These are phyloP conservation scores for Tephrocybe sp. DNA, from an alignment of 768 basidiomycete species.

Conservation along the genomic window DNA sequence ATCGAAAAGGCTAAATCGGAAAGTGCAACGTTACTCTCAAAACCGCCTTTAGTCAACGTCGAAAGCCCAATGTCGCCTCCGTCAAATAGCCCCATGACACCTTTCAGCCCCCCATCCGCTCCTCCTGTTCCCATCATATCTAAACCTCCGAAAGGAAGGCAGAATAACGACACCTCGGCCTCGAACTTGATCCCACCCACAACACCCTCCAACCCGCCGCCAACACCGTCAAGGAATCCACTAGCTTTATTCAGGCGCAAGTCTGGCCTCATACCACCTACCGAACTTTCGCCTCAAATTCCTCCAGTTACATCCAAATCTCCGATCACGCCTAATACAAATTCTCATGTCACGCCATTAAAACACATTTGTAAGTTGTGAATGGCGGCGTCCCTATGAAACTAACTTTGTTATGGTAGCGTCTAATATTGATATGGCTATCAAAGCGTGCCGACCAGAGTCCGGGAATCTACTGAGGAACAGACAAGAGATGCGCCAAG, in stretches of 20 bases:
- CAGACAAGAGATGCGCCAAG: constrained; percentile 63
- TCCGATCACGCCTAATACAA: constrained; percentile 12
- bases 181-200: constrained; percentile 1
- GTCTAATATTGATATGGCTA: constrained; percentile 69
- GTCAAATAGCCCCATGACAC: constrained; percentile 6
- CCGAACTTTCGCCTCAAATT: constrained; percentile 14
- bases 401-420: no score
- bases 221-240: constrained; percentile 13
- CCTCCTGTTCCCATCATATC: constrained; percentile 9
- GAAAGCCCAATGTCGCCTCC: neutral
- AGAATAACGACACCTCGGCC: constrained; percentile 2
- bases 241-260: constrained; percentile 9
- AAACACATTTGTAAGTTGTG: constrained; percentile 41
- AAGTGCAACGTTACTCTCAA: constrained; percentile 28
- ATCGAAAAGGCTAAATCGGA: constrained; percentile 44
- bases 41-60: constrained; percentile 13
- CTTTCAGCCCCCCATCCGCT: constrained; percentile 8
- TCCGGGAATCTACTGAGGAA: constrained; percentile 60
- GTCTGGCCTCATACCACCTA: constrained; percentile 5
- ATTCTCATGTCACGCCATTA: constrained; percentile 33
- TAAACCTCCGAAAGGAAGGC: constrained; percentile 7
- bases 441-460: constrained; percentile 73
- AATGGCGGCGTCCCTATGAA: neutral
- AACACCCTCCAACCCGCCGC: constrained; percentile 8
- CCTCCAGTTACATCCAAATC: constrained; percentile 13